Percentiles rank a stretch among this genome's conserved stretches.
These are phyloP conservation scores for Heliamphora pulchella DNA, from an alignment of 179 eudicot genomes.

Conservation along the genomic window DNA sequence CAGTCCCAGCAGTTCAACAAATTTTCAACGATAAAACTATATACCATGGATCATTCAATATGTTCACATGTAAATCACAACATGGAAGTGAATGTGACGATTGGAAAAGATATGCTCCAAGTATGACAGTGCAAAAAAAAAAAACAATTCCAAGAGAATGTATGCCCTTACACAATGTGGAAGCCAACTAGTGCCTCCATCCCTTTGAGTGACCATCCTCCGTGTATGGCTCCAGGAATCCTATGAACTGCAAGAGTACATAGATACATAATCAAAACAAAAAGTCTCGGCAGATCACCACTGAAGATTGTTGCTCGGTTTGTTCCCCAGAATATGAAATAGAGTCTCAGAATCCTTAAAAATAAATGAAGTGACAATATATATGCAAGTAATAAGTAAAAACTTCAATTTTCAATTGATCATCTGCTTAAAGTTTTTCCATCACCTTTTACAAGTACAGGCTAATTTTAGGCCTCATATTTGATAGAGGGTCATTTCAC, in stretches of 20 bases:
- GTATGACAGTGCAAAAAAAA: too few relatives aligned
- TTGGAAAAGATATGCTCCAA: too few relatives aligned
- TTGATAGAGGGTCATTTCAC: too few relatives aligned
- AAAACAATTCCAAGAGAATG: too few relatives aligned
- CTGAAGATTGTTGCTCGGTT: neutral
- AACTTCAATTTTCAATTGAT: neutral
- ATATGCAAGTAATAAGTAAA: neutral
- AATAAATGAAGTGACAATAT: neutral
- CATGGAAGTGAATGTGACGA: too few relatives aligned
- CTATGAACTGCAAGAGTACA: constrained; percentile 55
- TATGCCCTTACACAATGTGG: too few relatives aligned
- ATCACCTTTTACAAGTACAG: neutral
- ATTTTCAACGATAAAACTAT: too few relatives aligned
- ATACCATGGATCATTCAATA: too few relatives aligned
- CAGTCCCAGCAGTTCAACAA: too few relatives aligned
- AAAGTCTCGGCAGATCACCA: neutral
- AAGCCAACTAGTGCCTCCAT: constrained; percentile 69
- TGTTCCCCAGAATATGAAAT: neutral
- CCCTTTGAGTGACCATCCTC: constrained; percentile 59
- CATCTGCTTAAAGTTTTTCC: neutral
- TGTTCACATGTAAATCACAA: too few relatives aligned
- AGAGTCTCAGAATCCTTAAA: neutral
- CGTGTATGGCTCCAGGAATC: constrained; percentile 80
- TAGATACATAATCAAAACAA: neutral
- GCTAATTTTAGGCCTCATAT: neutral